Base-by-base conservation (phyloP, 169 alveolate genomes). In the Cryptosporidium bovis region DNA sequence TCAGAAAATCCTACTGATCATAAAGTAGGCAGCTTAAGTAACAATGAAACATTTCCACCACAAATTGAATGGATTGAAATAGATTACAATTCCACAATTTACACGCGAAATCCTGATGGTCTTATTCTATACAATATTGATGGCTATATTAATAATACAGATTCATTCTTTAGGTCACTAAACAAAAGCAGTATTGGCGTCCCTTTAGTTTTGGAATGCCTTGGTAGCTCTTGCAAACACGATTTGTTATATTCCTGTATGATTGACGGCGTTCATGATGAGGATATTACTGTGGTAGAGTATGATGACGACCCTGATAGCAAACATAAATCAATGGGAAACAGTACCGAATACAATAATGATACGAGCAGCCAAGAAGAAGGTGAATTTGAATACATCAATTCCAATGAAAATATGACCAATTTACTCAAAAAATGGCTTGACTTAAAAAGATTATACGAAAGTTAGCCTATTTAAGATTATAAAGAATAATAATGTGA, bases 21-120 rank as follows among this genome's bases (percentile, higher is more conserved):
- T 7, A 34, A 4, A 4, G 60, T 33, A 5, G 20, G 10, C 58
- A 4, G 27, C 13, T 10, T 50, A 53, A 15, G 12, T 53, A 12
- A 1, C n/a, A 46, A 7, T n/a, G 66, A 69, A 10, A 6, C 10
- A 40, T 40, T 8, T 8, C 13, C 10, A 1, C 10, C 51, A 29
- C 83, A 69, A 56, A 18, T 69, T 29, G 83, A 69, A 20, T 69
- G 83, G 83, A 69, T 69, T 34, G 83, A 69, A 10, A 4, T 53
- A 2, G 33, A 33, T 18, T 8, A 69, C 20, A 5, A 56, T 13
- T 44, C 82, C 18, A 53, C 33, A 29, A 16, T 29, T 10, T 29
- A 48, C 8, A 4, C 18, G 8, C 55, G 53, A 16, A 69, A 51
- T 55, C 15, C 36, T 16, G 27, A 53, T 6, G 36, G 40, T 51